Percentiles rank a stretch among this genome's conserved stretches.
phyloP scores from a whole-genome alignment of 768 basidiomycete genomes.

The Suillus lakei region DNA sequence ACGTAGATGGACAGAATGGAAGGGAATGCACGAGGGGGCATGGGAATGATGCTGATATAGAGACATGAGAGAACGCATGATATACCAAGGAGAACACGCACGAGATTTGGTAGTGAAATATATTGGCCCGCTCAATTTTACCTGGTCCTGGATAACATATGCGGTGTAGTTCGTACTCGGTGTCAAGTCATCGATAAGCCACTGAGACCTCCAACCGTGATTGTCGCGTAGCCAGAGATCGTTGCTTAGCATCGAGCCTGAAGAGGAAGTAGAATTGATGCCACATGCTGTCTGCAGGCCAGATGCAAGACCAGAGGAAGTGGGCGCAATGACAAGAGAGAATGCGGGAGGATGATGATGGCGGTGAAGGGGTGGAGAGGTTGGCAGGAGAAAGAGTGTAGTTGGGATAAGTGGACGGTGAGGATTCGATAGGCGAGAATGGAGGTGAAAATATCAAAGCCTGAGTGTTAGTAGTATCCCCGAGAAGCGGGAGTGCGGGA shows the following conservation, averaged over 20 bases:
- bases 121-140: conserved; percentile 67
- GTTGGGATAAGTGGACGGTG: conserved; percentile 66
- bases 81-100: not conserved
- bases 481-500: conserved; percentile 56
- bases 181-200: conserved; percentile 60
- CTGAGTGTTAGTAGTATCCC: conserved; percentile 76
- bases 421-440: conserved; percentile 38
- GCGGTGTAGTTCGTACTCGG: conserved; percentile 81
- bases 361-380: conserved; percentile 44
- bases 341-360: conserved; percentile 52
- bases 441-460: conserved; percentile 73
- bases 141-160: conserved; percentile 60
- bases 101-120: conserved; percentile 75
- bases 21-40: conserved; percentile 75
- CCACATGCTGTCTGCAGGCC: conserved; percentile 65
- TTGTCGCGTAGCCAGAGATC: conserved; percentile 61
- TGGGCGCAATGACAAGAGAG: conserved; percentile 60
- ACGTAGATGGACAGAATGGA: conserved; percentile 72
- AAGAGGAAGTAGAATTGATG: conserved; percentile 44
- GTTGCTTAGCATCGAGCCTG: conserved; percentile 46
- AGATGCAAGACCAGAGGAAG: conserved; percentile 45
- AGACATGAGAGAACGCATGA: conserved; percentile 1
- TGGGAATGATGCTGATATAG: conserved; percentile 56
- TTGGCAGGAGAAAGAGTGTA: conserved; percentile 72
- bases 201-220: conserved; percentile 71